Conservation (phyloP, 176 grass and related monocot species). For the Avena eriantha region DNA sequence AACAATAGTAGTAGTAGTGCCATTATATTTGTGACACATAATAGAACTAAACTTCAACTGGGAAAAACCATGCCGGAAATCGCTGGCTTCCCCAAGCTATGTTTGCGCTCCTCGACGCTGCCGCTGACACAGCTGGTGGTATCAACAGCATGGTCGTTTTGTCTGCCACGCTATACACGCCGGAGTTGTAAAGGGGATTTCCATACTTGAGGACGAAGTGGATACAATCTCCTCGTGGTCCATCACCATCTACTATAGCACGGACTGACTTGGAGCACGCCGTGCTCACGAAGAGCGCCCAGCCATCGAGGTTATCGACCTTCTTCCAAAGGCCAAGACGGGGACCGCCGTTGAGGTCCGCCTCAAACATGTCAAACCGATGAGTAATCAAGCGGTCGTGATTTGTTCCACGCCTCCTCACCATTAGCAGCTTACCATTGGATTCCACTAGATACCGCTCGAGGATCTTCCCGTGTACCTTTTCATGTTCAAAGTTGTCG, state of each 20-base stretch:
- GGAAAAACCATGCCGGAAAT: not conserved
- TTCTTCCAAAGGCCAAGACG: constrained; percentile 9
- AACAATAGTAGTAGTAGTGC: too few species aligned
- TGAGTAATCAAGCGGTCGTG: not conserved
- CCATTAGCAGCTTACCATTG: not conserved
- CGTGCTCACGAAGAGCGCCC: not conserved
- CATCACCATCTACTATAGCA: not conserved
- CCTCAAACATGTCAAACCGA: not conserved
- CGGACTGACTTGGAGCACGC: not conserved
- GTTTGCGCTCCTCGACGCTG: not conserved
- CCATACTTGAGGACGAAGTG: not conserved
- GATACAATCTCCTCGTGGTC: not conserved
- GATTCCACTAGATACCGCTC: not conserved
- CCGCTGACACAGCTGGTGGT: not conserved
- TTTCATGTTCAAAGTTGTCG: not conserved
- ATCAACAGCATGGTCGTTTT: not conserved
- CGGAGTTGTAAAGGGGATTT: not conserved
- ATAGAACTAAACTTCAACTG: not conserved
- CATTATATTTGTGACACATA: too few species aligned
- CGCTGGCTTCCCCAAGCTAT: not conserved
- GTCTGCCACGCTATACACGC: not conserved
- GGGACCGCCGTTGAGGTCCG: not conserved
- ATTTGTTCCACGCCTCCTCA: not conserved
- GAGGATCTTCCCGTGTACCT: not conserved
- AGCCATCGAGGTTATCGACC: not conserved